Percentiles rank a stretch among this genome's conserved stretches.
Conservation (phyloP, 768 basidiomycete species). For the Steccherinum ochraceum region DNA sequence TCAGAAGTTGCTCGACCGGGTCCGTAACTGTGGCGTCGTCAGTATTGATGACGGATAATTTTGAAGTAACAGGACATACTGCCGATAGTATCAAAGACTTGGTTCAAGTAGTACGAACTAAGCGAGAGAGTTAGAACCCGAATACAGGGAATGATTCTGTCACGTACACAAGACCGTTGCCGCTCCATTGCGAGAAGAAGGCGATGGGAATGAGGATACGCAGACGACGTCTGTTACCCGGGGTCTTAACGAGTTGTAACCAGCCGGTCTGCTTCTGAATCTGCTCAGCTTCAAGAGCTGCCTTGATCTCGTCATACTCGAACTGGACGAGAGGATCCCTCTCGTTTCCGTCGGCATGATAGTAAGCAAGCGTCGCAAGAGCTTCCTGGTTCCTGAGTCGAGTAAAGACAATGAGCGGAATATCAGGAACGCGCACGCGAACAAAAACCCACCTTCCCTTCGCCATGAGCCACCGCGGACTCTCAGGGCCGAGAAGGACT, state of each 20-base stretch:
- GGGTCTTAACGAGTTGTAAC: slow-evolving; percentile 23
- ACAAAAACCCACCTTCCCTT: slow-evolving; percentile 19
- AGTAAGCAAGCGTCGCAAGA: slow-evolving; percentile 41
- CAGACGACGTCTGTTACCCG: slow-evolving; percentile 27
- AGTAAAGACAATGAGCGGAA: no score
- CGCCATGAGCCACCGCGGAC: slow-evolving; percentile 32
- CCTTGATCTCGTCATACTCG: slow-evolving; percentile 32
- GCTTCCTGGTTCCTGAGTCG: slow-evolving; percentile 41
- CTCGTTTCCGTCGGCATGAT: slow-evolving; percentile 47
- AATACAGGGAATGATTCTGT: no score
- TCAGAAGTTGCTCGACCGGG: slow-evolving; percentile 10
- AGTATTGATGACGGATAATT: no score
- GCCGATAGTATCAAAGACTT: slow-evolving; percentile 19
- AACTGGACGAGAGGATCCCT: slow-evolving; percentile 16
- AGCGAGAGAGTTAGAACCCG: no score
- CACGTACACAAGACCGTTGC: slow-evolving; percentile 23
- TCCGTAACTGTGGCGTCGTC: slow-evolving; percentile 22
- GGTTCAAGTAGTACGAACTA: slow-evolving; percentile 11
- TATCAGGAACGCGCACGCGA: no score
- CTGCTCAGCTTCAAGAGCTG: slow-evolving; percentile 26
- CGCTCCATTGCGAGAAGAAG: slow-evolving; percentile 27
- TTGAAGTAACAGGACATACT: slow-evolving; percentile 30
- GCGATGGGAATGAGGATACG: slow-evolving; percentile 25
- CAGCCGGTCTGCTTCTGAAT: neutral
- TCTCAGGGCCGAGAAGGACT: slow-evolving; percentile 31